Base-by-base conservation (phyloP, 83 land plant species). In the Isoetes engelmannii region DNA sequence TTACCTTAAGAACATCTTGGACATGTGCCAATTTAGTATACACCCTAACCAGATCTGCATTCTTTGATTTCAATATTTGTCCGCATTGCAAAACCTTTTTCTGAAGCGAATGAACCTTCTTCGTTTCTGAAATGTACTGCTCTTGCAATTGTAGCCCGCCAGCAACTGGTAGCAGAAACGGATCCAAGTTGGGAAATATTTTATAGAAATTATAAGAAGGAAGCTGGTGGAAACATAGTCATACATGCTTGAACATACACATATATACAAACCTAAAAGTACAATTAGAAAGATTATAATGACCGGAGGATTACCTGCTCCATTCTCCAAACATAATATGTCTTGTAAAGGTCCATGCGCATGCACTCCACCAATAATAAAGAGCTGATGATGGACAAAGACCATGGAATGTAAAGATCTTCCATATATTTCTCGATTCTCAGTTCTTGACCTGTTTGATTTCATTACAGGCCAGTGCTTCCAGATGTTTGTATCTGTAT, bases 381-480 rank as follows among this genome's bases (percentile, higher is more conserved):
- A 58, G 7, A 77, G 71, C 18, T 65, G 76, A 28, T 72, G 75
- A 20, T 48, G 62, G 45, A 58, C 66, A 20, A 43, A 66, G 12
- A 68, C 63, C 77, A 77, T 77, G 0, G 80, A 67, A 44, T 77
- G 80, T 75, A 77, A 53, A 45, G 80, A 77, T 18, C 80, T 57
- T 10, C 70, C 77, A 72, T 65, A 73, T 15, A 50, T n/a, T 10
- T 41, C 28, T 37, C 53, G 15, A 12, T 60, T 62, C 57, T 58
- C 67, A 37, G 48, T 63, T 72, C 74, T 67, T 62, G 12, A 70
- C 37, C 47, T 48, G 65, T 42, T 43, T 70, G 37, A 58, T 51
- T 57, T 51, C 67, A 69, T 17, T 15, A 53, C 12, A 37, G 50
- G 4, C 71, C 68, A 69, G 50, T 43, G 28, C 28, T 12, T 69